A percentile compares a stretch with the other conserved stretches of the same genome.
phyloP scores from a whole-genome alignment of 257 asterid species.

The Penstemon eatonii region DNA sequence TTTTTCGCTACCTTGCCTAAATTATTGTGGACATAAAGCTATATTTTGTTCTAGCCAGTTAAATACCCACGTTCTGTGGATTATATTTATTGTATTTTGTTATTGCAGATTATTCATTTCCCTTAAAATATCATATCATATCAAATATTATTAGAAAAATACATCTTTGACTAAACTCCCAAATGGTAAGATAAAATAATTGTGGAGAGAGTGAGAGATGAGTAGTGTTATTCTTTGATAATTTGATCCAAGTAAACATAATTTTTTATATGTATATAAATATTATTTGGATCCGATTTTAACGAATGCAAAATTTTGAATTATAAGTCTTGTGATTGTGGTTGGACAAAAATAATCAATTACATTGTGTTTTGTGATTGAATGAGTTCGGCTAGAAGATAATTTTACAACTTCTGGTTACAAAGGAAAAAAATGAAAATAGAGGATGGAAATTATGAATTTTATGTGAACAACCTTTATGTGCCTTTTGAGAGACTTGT shows the following conservation, averaged over 20 bases:
- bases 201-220: too few relatives aligned
- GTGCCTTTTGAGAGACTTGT: constrained; percentile 21
- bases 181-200: too few relatives aligned
- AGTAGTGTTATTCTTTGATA: too few relatives aligned
- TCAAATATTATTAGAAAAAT: background rate
- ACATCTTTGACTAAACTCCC: constrained; percentile 24
- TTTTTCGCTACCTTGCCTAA: constrained; percentile 14
- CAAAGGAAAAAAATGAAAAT: constrained; percentile 15
- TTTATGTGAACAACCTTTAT: constrained; percentile 27
- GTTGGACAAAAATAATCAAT: too few relatives aligned
- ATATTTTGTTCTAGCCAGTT: background rate
- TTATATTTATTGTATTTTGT: constrained; percentile 11
- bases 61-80: constrained; percentile 15
- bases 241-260: too few relatives aligned
- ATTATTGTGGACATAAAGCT: constrained; percentile 12
- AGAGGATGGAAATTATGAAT: constrained; percentile 24
- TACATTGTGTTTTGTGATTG: too few relatives aligned
- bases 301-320: too few relatives aligned
- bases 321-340: too few relatives aligned
- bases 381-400: background rate
- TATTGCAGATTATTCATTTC: constrained; percentile 9
- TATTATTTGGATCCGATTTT: too few relatives aligned
- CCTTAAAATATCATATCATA: background rate
- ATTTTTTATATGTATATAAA: too few relatives aligned
- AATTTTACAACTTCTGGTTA: background rate